These are phyloP conservation scores for Sanghuangporus sanghuang DNA, from an alignment of 1,284 basidiomycete genomes.

Conservation along the genomic window DNA sequence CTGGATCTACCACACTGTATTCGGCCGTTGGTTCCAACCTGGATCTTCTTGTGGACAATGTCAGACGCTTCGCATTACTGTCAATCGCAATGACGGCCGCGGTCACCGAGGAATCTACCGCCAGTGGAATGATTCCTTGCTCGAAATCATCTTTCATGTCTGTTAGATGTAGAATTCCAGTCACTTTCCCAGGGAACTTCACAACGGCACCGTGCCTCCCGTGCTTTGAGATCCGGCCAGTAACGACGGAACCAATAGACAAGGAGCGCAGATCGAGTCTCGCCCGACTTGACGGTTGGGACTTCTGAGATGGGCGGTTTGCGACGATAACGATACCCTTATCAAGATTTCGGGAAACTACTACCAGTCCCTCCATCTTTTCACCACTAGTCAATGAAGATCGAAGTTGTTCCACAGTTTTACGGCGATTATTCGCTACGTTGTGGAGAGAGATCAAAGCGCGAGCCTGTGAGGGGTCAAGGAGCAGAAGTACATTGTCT, in stretches of 20 bases:
- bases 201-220: constrained; percentile 66
- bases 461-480: constrained; percentile 67
- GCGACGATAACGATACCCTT: constrained; percentile 87
- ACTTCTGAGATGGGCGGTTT: constrained; percentile 55
- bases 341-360: constrained; percentile 87
- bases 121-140: constrained; percentile 51
- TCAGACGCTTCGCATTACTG: constrained; percentile 58
- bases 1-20: constrained; percentile 58
- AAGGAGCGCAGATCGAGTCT: constrained; percentile 64
- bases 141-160: constrained; percentile 81
- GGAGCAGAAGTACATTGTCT: constrained; percentile 72
- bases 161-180: constrained; percentile 75
- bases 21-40: constrained; percentile 49
- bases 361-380: constrained; percentile 71
- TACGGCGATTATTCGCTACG: constrained; percentile 76
- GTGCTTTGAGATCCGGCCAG: constrained; percentile 74
- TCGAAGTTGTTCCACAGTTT: constrained; percentile 68
- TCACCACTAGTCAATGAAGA: constrained; percentile 67
- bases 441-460: constrained; percentile 85
- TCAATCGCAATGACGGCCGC: constrained; percentile 71
- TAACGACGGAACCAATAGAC: constrained; percentile 64
- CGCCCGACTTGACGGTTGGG: constrained; percentile 39
- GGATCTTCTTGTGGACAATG: constrained; percentile 76
- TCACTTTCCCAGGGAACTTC: constrained; percentile 66
- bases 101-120: constrained; percentile 61